A percentile compares a stretch with the other conserved stretches of the same genome.
phyloP scores from a whole-genome alignment of 1,284 basidiomycete species.

The Boletus sp. region DNA sequence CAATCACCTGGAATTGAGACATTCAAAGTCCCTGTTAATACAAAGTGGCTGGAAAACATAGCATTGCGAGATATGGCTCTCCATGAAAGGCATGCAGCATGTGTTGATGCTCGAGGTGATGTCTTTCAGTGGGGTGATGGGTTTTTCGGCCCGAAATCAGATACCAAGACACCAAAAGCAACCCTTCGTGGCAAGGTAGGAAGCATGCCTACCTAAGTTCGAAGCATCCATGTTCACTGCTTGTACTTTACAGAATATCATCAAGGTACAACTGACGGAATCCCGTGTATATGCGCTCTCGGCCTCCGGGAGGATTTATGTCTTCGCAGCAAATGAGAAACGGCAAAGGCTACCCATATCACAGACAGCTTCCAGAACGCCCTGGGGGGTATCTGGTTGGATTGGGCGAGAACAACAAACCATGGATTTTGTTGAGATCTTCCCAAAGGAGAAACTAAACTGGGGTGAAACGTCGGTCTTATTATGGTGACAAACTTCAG shows the following conservation, averaged over 20 bases:
- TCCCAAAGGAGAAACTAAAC: constrained; percentile 44
- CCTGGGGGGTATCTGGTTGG: constrained; percentile 59
- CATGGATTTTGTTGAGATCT: constrained; percentile 51
- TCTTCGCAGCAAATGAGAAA: constrained; percentile 53
- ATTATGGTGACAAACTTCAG: neutral
- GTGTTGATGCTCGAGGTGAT: constrained; percentile 84
- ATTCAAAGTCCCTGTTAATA: constrained; percentile 50
- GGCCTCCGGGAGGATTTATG: constrained; percentile 71
- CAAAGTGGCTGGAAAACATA: constrained; percentile 57
- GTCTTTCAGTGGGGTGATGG: constrained; percentile 86
- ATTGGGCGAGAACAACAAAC: constrained; percentile 55
- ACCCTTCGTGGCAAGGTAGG: constrained; percentile 70
- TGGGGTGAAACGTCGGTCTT: constrained; percentile 55
- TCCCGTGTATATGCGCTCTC: constrained; percentile 71
- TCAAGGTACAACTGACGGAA: constrained; percentile 56
- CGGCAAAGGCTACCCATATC: constrained; percentile 41
- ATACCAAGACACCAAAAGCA: constrained; percentile 35
- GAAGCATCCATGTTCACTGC: neutral
- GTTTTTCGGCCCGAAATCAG: constrained; percentile 45
- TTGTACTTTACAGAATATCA: constrained; percentile 57
- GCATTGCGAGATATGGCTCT: constrained; percentile 77
- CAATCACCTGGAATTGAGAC: constrained; percentile 36
- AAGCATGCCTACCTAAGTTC: neutral
- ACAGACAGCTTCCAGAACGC: constrained; percentile 41
- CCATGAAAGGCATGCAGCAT: constrained; percentile 74